phyloP scores from a whole-genome alignment of 306 rosid genomes.

The Carpinus fangiana region DNA sequence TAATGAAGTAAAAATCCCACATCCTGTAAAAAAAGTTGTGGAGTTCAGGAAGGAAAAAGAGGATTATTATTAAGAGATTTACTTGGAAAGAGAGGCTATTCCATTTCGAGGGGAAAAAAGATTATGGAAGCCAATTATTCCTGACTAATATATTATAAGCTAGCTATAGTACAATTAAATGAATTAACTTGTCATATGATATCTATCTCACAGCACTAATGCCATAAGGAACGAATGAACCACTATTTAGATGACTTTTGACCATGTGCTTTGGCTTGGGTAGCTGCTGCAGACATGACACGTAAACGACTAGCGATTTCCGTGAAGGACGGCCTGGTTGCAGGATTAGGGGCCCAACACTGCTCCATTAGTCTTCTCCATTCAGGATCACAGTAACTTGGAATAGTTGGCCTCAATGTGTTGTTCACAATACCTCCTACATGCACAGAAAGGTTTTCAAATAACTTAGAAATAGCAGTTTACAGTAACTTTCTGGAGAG shows the following conservation, averaged over 20 bases:
- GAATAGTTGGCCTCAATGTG: slow-evolving; percentile 86
- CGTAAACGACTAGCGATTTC: slow-evolving; percentile 81
- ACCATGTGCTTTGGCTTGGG: slow-evolving; percentile 74
- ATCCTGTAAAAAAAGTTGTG: neutral
- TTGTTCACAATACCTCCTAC: slow-evolving; percentile 96
- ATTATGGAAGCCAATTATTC: slow-evolving; percentile 11
- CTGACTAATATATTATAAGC: slow-evolving; percentile 18
- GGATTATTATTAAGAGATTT: neutral
- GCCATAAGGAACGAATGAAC: slow-evolving; percentile 28
- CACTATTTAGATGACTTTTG: slow-evolving; percentile 68
- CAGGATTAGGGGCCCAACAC: slow-evolving; percentile 98
- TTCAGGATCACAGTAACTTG: slow-evolving; percentile 74
- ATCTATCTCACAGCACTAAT: neutral
- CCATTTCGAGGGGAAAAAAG: neutral
- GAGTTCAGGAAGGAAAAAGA: neutral
- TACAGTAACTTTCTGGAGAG: neutral
- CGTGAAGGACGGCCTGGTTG: slow-evolving; percentile 84
- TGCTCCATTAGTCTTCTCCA: slow-evolving; percentile 92
- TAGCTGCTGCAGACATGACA: slow-evolving; percentile 66
- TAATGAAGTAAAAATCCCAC: neutral
- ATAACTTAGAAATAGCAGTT: neutral
- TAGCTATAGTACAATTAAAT: slow-evolving; percentile 38
- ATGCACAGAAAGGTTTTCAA: neutral
- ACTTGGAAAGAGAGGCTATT: neutral
- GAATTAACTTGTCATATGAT: slow-evolving; percentile 22